Conservation (phyloP, 169 alveolate species). For the Plasmodium knowlesi region DNA sequence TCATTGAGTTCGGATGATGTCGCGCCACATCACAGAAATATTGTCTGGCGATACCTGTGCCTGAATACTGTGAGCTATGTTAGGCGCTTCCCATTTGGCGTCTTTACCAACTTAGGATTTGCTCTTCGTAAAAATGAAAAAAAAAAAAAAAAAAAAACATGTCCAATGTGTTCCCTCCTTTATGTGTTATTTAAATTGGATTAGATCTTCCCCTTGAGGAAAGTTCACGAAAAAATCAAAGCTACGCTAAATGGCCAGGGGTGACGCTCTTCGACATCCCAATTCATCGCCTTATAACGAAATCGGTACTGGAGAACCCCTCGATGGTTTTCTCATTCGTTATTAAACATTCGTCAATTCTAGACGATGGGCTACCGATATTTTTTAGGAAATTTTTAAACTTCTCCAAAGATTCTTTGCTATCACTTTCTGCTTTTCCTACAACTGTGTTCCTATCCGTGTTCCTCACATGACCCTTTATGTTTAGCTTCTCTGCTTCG, state of each 20-base stretch:
- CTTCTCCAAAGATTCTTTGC: slow-evolving; percentile 63
- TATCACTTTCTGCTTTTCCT: slow-evolving; percentile 79
- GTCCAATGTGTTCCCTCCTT: background rate
- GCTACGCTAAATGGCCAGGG: background rate
- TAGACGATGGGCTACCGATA: slow-evolving; percentile 83
- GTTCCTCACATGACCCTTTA: slow-evolving; percentile 82
- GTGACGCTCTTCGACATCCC: background rate
- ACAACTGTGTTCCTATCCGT: slow-evolving; percentile 80
- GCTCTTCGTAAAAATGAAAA: background rate
- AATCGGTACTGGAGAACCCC: slow-evolving; percentile 14
- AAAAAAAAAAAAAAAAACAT: slow-evolving; percentile 1
- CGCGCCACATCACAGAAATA: background rate
- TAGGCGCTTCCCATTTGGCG: background rate
- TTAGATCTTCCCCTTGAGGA: background rate
- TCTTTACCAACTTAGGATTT: background rate
- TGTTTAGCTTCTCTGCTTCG: slow-evolving; percentile 82
- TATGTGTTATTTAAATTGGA: background rate
- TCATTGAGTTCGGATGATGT: background rate
- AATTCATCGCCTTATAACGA: slow-evolving; percentile 24
- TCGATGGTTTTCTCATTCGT: slow-evolving; percentile 62
- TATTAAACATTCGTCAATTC: slow-evolving; percentile 78
- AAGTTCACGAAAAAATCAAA: background rate
- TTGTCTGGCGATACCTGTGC: background rate
- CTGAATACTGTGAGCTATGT: background rate
- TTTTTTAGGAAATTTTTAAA: slow-evolving; percentile 78